A percentile compares a stretch with the other conserved stretches of the same genome.
Evolutionary conservation across 2,329 filamentous ascomycete genomes (phyloP).

Genomic region (Didymella glomerata): DNA sequence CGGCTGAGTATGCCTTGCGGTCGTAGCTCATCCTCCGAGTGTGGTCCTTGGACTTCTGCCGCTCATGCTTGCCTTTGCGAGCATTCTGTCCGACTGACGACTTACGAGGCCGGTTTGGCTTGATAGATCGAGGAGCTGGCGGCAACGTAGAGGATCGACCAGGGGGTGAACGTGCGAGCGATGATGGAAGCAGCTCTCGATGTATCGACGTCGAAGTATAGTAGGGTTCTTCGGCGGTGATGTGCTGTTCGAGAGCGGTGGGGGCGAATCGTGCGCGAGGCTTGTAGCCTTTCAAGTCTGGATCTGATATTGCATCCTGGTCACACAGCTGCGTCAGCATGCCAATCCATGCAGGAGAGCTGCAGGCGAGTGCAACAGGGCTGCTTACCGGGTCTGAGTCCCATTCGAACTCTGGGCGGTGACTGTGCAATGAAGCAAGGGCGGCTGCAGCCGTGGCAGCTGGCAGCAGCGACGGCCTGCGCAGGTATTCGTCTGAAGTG

Average conservation of each 20-base stretch:
- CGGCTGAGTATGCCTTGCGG: constrained; percentile 85
- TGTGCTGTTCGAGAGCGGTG: constrained; percentile 72
- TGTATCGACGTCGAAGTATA: constrained; percentile 65
- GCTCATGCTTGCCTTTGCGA: constrained; percentile 79
- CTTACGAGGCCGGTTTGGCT: constrained; percentile 78
- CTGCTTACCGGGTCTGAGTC: constrained; percentile 49
- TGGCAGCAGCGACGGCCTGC: constrained; percentile 69
- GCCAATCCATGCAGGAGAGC: constrained; percentile 15
- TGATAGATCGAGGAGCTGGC: constrained; percentile 77
- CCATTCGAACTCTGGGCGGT: constrained; percentile 72
- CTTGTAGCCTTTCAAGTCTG: constrained; percentile 49
- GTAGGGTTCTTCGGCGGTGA: constrained; percentile 60
- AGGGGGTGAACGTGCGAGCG: constrained; percentile 81
- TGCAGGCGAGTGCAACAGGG: constrained; percentile 18
- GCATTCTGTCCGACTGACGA: constrained; percentile 84
- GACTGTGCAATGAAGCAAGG: constrained; percentile 82
- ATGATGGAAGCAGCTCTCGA: constrained; percentile 82
- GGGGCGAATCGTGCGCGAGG: constrained; percentile 53
- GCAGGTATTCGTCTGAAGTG: constrained; percentile 73
- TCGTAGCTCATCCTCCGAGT: constrained; percentile 76
- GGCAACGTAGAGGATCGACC: constrained; percentile 88
- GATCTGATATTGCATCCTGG: constrained; percentile 51
- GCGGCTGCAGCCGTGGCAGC: constrained; percentile 84
- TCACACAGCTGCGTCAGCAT: constrained; percentile 35
- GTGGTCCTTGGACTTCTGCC: constrained; percentile 78